Evolutionary conservation across 2,329 filamentous ascomycete species (phyloP).

Genomic region (Trichoderma sp.): DNA sequence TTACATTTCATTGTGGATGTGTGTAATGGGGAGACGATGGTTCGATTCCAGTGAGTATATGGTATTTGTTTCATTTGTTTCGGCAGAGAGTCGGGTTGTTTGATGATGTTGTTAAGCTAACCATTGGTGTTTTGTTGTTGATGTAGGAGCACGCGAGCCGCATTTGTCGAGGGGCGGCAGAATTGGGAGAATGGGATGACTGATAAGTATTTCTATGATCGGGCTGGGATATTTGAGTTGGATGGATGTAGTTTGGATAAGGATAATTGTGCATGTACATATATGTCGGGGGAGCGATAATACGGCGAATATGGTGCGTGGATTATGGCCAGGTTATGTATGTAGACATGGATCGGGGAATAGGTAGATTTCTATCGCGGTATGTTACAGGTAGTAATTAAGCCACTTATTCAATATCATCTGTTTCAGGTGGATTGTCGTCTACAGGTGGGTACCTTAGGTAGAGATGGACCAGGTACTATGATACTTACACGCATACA

Average conservation of each 20-base stretch:
- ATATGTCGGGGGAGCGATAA: background rate
- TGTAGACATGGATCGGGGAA: no score
- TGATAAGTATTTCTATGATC: background rate
- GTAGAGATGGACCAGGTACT: no score
- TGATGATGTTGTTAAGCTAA: background rate
- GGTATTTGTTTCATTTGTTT: background rate
- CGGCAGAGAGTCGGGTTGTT: background rate
- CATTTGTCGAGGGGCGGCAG: background rate
- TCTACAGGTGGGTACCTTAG: no score
- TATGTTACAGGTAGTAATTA: no score
- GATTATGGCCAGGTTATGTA: no score
- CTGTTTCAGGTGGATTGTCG: no score
- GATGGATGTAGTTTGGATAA: background rate
- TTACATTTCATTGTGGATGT: slow-evolving; percentile 17
- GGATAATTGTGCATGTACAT: background rate
- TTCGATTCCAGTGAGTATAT: slow-evolving; percentile 15
- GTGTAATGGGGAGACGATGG: slow-evolving; percentile 1
- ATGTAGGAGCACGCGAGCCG: background rate
- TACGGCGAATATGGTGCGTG: no score
- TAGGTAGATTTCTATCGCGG: no score
- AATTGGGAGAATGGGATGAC: background rate
- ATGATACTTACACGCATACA: no score
- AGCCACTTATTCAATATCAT: no score
- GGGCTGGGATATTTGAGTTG: background rate
- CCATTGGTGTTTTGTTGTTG: background rate